Evolutionary conservation across 2,329 filamentous ascomycete genomes (phyloP), one percentile per base, ranked within the genome.

Genomic region (Neospermospora avenae): DNA sequence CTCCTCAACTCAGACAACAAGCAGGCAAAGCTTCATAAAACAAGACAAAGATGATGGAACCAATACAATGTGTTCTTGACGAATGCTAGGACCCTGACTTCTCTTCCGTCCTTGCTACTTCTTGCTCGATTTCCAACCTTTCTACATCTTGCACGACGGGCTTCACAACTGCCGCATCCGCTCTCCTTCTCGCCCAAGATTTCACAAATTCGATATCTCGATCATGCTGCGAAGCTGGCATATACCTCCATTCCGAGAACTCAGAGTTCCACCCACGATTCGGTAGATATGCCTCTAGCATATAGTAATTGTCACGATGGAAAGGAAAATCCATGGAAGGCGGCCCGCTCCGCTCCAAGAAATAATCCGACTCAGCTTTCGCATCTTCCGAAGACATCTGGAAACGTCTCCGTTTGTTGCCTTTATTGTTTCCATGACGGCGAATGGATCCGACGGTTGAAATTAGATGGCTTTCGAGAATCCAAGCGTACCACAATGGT

Each of bases 281-380:
- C 0, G 84, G 84, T 51, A 85, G 66, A 64, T 82, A 85, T 1
- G 80, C 80, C 68, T 84, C 77, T 28, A 86, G 75, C 74, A 81
- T 78, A 67, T 86, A 83, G 66, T 85, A 86, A 48, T 81, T 78
- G 60, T 86, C 84, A 22, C 84, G 73, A 54, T 81, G 77, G 58
- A 77, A 84, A 0, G 82, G 82, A 11, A 83, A 77, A 55, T 84
- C 80, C 11, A 80, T 67, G 0, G 78, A 80, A 0, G 77, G 75
- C 3, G 81, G 82, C 0, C 83, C 83, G 22, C 74, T 75, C 16
- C 79, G 74, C 20, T 76, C 73, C 13, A 86, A 69, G 58, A 85
- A 86, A 0, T 59, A 64, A 63, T 86, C 83, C 0, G 77, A 80
- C 8, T 75, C 81, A 0, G 74, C 69, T 1, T 68, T 70, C 3